phyloP scores from a whole-genome alignment of 345 rosid species.

The Gossypium herbaceum region DNA sequence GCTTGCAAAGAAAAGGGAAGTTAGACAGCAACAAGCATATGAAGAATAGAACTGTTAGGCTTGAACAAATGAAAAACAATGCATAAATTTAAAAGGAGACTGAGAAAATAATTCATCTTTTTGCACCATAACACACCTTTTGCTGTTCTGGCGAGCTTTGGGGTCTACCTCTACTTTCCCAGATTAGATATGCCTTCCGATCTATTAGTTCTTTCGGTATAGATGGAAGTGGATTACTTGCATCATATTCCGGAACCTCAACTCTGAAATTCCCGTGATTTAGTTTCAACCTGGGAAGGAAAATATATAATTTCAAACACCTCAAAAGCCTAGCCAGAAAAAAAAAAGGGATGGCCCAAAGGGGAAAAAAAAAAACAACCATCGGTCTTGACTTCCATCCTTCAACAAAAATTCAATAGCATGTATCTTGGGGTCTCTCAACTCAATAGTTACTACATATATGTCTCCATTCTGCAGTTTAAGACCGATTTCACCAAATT shows the following conservation, averaged over 20 bases:
- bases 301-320: constrained; percentile 4
- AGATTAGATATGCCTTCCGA: constrained; percentile 45
- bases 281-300: constrained; percentile 42
- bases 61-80: background rate
- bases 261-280: constrained; percentile 52
- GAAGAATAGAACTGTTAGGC: background rate
- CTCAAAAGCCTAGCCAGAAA: constrained; percentile 5
- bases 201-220: constrained; percentile 47
- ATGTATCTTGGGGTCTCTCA: constrained; percentile 43
- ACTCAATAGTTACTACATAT: constrained; percentile 44
- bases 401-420: constrained; percentile 60
- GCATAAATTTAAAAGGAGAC: background rate
- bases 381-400: constrained; percentile 51
- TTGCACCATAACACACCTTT: background rate
- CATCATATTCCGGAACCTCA: constrained; percentile 48
- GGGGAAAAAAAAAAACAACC: constrained; percentile 26
- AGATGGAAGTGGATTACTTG: constrained; percentile 19
- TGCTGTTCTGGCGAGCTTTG: constrained; percentile 6
- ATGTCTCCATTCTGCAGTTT: constrained; percentile 38
- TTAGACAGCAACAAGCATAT: background rate
- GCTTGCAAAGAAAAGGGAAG: background rate
- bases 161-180: constrained; percentile 58
- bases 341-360: background rate
- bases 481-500: constrained; percentile 1
- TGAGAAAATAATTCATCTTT: background rate